These are phyloP conservation scores for Cryphonectria radicalis DNA, from an alignment of 2,329 filamentous ascomycete genomes.

Conservation along the genomic window DNA sequence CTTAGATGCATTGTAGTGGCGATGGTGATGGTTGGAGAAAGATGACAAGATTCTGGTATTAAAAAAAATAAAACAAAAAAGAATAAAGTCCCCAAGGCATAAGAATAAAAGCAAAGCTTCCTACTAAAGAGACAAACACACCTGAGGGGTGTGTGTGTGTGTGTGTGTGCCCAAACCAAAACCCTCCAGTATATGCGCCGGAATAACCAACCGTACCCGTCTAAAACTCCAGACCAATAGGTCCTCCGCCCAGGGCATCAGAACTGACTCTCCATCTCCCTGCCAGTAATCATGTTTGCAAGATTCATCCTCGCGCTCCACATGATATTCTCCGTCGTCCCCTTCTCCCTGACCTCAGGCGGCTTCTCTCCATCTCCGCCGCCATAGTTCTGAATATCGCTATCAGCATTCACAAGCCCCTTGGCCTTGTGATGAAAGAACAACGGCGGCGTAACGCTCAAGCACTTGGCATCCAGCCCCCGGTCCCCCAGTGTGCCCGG, in stretches of 20 bases:
- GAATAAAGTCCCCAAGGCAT: background rate
- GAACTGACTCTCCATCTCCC: constrained; percentile 37
- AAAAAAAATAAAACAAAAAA: too few species aligned
- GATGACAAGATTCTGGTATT: background rate
- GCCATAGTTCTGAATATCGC: constrained; percentile 37
- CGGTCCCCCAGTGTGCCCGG: constrained; percentile 30
- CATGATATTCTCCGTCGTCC: constrained; percentile 41
- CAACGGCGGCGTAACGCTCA: constrained; percentile 40
- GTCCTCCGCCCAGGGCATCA: background rate
- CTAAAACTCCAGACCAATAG: background rate
- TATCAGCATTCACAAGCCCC: constrained; percentile 36
- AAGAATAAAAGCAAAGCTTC: background rate
- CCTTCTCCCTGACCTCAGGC: constrained; percentile 35
- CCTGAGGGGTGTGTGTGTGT: background rate
- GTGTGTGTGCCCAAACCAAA: background rate
- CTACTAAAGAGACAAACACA: background rate
- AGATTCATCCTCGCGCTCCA: constrained; percentile 42
- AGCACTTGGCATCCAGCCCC: constrained; percentile 39
- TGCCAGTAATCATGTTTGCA: constrained; percentile 37
- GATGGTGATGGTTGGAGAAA: background rate
- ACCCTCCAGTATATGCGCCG: background rate
- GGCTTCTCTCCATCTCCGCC: constrained; percentile 6
- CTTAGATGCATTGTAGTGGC: too few species aligned
- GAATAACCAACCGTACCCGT: background rate
- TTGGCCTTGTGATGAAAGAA: constrained; percentile 41